Conservation (phyloP, 495 filamentous ascomycete genomes). For the Podospora fimiseda region DNA sequence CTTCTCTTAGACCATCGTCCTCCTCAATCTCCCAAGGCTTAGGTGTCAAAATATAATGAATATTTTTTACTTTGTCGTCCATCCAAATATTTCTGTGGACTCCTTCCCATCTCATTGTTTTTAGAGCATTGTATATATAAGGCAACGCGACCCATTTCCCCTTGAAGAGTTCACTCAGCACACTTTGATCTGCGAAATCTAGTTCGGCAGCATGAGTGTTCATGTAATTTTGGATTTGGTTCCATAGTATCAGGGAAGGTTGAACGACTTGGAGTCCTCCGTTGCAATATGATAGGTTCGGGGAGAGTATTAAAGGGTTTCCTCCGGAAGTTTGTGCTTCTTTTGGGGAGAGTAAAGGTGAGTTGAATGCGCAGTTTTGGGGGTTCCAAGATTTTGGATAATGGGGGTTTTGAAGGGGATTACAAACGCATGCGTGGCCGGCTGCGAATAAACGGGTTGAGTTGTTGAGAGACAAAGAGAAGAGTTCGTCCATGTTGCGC, state of each 20-base stretch:
- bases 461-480: conserved; percentile 45
- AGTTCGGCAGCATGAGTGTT: conserved; percentile 42
- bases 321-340: conserved; percentile 18
- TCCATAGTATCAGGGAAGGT: conserved; percentile 51
- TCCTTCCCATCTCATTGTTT: conserved; percentile 61
- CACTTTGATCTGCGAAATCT: conserved; percentile 70
- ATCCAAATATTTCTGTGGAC: conserved; percentile 70
- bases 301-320: conserved; percentile 32
- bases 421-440: conserved; percentile 75
- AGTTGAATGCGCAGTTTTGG: conserved; percentile 68
- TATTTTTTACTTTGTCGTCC: conserved; percentile 68
- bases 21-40: conserved; percentile 71
- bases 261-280: conserved; percentile 68
- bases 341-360: conserved; percentile 45
- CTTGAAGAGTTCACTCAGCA: conserved; percentile 60
- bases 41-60: conserved; percentile 73
- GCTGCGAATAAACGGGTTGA: conserved; percentile 54
- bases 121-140: conserved; percentile 78
- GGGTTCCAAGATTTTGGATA: conserved; percentile 71
- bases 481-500: conserved; percentile 79
- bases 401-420: conserved; percentile 66
- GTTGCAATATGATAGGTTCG: conserved; percentile 63
- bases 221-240: conserved; percentile 48
- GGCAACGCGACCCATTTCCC: conserved; percentile 67
- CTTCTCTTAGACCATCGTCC: neutral